phyloP scores from a whole-genome alignment of 2,329 filamentous ascomycete genomes.

The Grosmannia penicillata region DNA sequence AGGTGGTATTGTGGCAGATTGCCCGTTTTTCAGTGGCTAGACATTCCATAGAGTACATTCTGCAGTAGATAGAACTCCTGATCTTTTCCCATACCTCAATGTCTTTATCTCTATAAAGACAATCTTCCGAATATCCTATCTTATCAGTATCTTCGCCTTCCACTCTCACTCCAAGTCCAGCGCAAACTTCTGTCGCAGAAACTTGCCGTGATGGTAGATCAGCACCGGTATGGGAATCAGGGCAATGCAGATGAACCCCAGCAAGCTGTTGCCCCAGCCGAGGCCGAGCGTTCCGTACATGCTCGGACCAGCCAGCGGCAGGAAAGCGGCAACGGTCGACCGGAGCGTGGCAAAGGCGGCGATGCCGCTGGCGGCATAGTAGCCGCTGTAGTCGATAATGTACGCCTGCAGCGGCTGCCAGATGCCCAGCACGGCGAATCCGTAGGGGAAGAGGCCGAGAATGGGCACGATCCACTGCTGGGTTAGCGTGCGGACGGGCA shows the following conservation, averaged over 20 bases:
- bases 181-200: constrained; percentile 5
- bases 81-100: no score
- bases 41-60: background rate
- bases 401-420: constrained; percentile 27
- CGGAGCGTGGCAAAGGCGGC: constrained; percentile 46
- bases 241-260: constrained; percentile 31
- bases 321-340: constrained; percentile 35
- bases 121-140: no score
- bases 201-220: constrained; percentile 36
- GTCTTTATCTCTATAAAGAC: no score
- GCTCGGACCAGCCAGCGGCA: constrained; percentile 39
- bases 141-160: no score
- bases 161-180: background rate
- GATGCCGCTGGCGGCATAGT: constrained; percentile 42
- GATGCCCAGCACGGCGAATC: constrained; percentile 17
- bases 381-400: constrained; percentile 43
- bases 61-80: no score
- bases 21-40: background rate
- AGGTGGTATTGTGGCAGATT: background rate
- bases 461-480: constrained; percentile 7
- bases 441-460: constrained; percentile 15
- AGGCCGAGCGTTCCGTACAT: constrained; percentile 43
- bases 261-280: constrained; percentile 23
- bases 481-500: no score
- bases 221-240: constrained; percentile 35